Conservation (phyloP, 148 eudicot species). For the Amaranthus cruentus region DNA sequence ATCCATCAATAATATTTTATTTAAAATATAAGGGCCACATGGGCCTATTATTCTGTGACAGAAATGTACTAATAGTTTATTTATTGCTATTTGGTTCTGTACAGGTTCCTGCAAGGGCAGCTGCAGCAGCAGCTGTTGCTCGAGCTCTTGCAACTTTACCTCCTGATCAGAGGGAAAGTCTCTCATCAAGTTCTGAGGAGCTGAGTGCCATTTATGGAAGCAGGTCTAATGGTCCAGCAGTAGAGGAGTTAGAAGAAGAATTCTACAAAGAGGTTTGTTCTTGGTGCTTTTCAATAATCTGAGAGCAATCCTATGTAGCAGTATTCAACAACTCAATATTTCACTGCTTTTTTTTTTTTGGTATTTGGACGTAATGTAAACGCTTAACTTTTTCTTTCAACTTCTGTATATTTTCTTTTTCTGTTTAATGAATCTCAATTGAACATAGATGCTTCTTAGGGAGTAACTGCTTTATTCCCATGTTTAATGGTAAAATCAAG, state of each 20-base stretch:
- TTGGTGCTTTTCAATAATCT: not conserved
- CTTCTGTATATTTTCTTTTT: not conserved
- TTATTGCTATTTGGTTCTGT: conserved; percentile 2
- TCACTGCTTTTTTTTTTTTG: not conserved
- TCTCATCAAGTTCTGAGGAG: conserved; percentile 82
- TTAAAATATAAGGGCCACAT: not conserved
- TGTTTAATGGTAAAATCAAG: too few species aligned
- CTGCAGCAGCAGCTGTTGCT: conserved; percentile 96
- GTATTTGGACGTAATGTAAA: not conserved
- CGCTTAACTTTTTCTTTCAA: not conserved
- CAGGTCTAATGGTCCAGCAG: conserved; percentile 44
- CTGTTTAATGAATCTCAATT: not conserved
- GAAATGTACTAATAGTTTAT: not conserved
- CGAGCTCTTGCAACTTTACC: conserved; percentile 90
- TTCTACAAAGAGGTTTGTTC: conserved; percentile 85
- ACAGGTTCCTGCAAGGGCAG: conserved; percentile 96
- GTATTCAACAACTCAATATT: conserved; percentile 1
- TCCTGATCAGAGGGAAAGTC: conserved; percentile 76
- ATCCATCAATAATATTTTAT: too few species aligned
- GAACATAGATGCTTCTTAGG: not conserved
- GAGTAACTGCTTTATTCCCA: not conserved
- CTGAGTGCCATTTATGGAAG: conserved; percentile 84
- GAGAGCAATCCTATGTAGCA: not conserved
- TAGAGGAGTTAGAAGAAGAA: conserved; percentile 80
- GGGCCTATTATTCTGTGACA: not conserved